These are phyloP conservation scores for Septoria linicola DNA, from an alignment of 2,329 filamentous ascomycete genomes.

Conservation along the genomic window DNA sequence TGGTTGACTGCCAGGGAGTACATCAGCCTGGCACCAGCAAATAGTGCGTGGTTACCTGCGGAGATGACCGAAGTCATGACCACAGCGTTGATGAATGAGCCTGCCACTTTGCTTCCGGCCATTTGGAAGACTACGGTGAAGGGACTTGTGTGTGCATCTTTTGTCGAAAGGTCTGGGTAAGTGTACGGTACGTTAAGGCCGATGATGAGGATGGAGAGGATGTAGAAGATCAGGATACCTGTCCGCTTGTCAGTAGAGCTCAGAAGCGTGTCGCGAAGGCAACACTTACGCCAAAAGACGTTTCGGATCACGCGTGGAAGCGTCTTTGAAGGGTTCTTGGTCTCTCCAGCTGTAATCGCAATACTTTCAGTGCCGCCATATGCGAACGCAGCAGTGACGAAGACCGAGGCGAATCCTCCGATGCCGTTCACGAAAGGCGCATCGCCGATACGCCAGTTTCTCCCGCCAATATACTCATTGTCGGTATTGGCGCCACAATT, in stretches of 20 bases:
- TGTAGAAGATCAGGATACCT: slow-evolving; percentile 72
- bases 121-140: slow-evolving; percentile 63
- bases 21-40: slow-evolving; percentile 57
- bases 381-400: slow-evolving; percentile 62
- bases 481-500: slow-evolving; percentile 63
- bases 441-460: slow-evolving; percentile 58
- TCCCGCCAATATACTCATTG: slow-evolving; percentile 70
- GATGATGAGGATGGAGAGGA: slow-evolving; percentile 68
- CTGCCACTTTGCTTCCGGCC: slow-evolving; percentile 55
- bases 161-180: slow-evolving; percentile 48
- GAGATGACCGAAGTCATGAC: slow-evolving; percentile 60
- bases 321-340: slow-evolving; percentile 58
- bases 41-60: slow-evolving; percentile 60
- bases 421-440: slow-evolving; percentile 66
- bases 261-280: neutral
- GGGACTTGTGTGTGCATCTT: slow-evolving; percentile 44
- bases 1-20: slow-evolving; percentile 56
- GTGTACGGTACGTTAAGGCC: slow-evolving; percentile 75
- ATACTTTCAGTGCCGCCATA: slow-evolving; percentile 56
- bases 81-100: slow-evolving; percentile 61
- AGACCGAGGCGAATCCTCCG: slow-evolving; percentile 65
- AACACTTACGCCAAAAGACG: slow-evolving; percentile 64
- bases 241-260: neutral
- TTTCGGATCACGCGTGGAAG: slow-evolving; percentile 64
- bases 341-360: slow-evolving; percentile 66